Conservation (phyloP, 805 yeast genomes). For the Huiozyma naganishii region DNA sequence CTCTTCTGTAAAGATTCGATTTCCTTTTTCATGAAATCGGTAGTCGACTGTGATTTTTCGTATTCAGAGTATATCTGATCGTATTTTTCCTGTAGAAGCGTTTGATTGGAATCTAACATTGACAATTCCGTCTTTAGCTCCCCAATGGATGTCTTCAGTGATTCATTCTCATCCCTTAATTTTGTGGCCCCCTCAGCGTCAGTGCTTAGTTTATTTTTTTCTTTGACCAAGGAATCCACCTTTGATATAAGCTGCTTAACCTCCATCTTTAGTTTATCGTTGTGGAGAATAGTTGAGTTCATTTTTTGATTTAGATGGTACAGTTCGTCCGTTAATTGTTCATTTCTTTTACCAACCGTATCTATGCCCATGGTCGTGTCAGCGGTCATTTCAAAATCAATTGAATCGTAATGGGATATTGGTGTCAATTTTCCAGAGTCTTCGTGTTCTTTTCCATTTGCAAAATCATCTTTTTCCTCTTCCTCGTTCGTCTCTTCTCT, state of each 20-base stretch:
- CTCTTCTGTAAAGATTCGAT: conserved; percentile 1
- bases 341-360: conserved; percentile 11
- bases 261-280: conserved; percentile 8
- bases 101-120: conserved; percentile 22
- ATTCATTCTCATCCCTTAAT: conserved; percentile 7
- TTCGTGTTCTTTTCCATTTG: neutral
- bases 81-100: conserved; percentile 19
- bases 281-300: conserved; percentile 9
- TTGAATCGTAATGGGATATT: conserved; percentile 5
- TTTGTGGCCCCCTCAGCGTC: conserved; percentile 5
- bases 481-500: neutral
- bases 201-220: conserved; percentile 2
- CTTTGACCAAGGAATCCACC: conserved; percentile 6
- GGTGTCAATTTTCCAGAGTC: conserved; percentile 16
- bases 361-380: conserved; percentile 6
- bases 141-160: conserved; percentile 10
- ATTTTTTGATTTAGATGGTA: conserved; percentile 12
- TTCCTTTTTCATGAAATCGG: conserved; percentile 1
- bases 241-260: conserved; percentile 4
- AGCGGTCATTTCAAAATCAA: conserved; percentile 1
- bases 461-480: neutral
- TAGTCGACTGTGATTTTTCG: conserved; percentile 2
- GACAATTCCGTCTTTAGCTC: conserved; percentile 19
- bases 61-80: conserved; percentile 12
- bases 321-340: conserved; percentile 13